Base-by-base conservation (phyloP, 2,329 filamentous ascomycete species). In the Chaetoscypha palmicola region DNA sequence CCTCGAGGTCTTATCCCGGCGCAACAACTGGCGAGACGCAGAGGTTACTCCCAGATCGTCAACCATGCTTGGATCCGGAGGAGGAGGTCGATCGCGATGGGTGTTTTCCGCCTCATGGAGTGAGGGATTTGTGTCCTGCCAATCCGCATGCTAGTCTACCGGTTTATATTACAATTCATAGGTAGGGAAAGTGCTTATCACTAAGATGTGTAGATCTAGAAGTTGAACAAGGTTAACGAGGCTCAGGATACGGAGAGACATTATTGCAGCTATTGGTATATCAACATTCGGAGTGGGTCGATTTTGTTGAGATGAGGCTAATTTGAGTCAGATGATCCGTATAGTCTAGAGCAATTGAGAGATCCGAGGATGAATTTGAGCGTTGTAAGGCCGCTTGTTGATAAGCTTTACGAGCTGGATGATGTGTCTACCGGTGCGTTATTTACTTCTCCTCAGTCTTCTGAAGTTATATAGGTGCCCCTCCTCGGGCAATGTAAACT, bases 371-470 rank as follows among this genome's bases (percentile, higher is more conserved):
- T 92, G 71, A 92, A 92, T 60, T 35, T 58, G 16, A 52, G 83
- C 1, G 81, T 92, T 34, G 81, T 92, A 16, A 77, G 87, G 46
- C 87, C 87, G 1, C 67, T 92, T 20, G 85, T 92, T n/a, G 85
- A 92, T 61, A 83, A 86, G 60, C 74, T 91, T 7, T 92, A 88
- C 60, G 80, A 86, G 56, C 73, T 81, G 46, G 75, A 86, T 47
- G 87, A 92, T 66, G 81, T 90, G 30, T 91, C 86, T 1, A 80
- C 90, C 43, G 74, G 80, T 83, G 66, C 51, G 71, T 57, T 12
- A 20, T 22, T 10, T 17, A 8, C n/a, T 7, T 31, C 11, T 40
- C 21, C 22, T 17, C 37, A 28, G 19, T 4, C n/a, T 24, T 28
- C 21, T 14, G 7, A 5, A 22, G n/a, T n/a, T n/a, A n/a, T n/a